A percentile compares a stretch with the other conserved stretches of the same genome.
phyloP scores from a whole-genome alignment of 805 yeast species.

The Suhomyces emberorum region DNA sequence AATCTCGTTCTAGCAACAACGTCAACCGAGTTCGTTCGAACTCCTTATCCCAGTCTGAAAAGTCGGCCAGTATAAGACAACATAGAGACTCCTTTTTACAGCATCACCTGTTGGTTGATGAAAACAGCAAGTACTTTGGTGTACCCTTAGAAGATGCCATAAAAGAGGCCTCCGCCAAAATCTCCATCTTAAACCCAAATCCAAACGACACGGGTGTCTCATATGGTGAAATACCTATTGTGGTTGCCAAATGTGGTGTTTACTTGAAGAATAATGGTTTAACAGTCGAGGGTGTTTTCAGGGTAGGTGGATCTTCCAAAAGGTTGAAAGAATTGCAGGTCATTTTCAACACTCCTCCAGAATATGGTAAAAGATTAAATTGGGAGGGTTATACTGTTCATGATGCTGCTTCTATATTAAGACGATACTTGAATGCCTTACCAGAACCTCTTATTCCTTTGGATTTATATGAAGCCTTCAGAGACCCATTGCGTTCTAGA shows the following conservation, averaged over 20 bases:
- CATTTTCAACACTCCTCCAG: slow-evolving; percentile 82
- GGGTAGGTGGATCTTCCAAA: slow-evolving; percentile 89
- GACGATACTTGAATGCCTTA: slow-evolving; percentile 80
- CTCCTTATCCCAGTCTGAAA: slow-evolving; percentile 27
- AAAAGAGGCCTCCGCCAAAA: slow-evolving; percentile 70
- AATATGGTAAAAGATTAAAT: slow-evolving; percentile 77
- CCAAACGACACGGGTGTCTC: slow-evolving; percentile 59
- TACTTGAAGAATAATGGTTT: slow-evolving; percentile 75
- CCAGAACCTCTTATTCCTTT: slow-evolving; percentile 92
- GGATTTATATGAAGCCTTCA: slow-evolving; percentile 67
- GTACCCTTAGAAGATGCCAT: slow-evolving; percentile 71
- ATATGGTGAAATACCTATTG: slow-evolving; percentile 87
- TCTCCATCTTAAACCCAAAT: slow-evolving; percentile 52
- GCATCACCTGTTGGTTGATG: slow-evolving; percentile 42
- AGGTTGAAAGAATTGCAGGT: slow-evolving; percentile 83
- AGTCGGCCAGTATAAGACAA: slow-evolving; percentile 35
- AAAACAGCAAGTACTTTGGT: slow-evolving; percentile 66
- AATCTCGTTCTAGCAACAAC: slow-evolving; percentile 49
- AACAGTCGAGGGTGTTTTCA: slow-evolving; percentile 83
- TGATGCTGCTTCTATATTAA: slow-evolving; percentile 88
- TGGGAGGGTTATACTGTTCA: slow-evolving; percentile 97
- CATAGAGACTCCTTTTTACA: slow-evolving; percentile 51
- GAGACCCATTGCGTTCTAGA: slow-evolving; percentile 67
- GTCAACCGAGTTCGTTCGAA: slow-evolving; percentile 39
- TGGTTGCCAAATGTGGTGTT: slow-evolving; percentile 95